phyloP scores from a whole-genome alignment of 208 protist species.

The Acanthamoeba triangularis region DNA sequence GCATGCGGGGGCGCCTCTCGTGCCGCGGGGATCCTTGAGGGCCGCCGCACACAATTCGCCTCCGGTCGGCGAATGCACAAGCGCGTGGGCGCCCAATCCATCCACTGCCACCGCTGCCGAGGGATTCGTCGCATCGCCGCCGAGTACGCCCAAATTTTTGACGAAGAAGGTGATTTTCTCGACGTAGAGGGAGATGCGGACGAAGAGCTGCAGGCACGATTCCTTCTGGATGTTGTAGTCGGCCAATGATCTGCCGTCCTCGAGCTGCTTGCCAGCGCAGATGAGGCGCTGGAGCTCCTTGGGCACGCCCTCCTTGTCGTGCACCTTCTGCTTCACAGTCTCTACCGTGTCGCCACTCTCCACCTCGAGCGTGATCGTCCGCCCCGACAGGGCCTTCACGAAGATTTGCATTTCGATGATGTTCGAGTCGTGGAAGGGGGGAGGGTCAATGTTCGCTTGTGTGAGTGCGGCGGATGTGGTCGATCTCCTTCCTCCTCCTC shows the following conservation, averaged over 20 bases:
- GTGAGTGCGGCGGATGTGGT: background rate
- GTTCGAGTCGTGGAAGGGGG: background rate
- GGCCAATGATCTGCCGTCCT: slow-evolving; percentile 94
- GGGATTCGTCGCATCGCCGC: background rate
- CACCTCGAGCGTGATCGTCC: slow-evolving; percentile 99
- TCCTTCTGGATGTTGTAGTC: slow-evolving; percentile 93
- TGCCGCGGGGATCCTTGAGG: background rate
- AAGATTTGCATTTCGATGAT: slow-evolving; percentile 96
- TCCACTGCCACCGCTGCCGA: background rate
- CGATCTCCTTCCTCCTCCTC: background rate
- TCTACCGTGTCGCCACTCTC: slow-evolving; percentile 98
- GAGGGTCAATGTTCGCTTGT: background rate
- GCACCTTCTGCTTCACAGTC: slow-evolving; percentile 99
- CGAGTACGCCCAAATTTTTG: background rate
- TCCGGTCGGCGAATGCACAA: background rate
- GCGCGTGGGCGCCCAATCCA: background rate
- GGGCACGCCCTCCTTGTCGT: slow-evolving; percentile 99
- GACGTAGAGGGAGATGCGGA: slow-evolving; percentile 9
- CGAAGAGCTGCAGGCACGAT: slow-evolving; percentile 84
- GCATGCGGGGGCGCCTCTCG: background rate
- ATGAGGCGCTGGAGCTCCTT: slow-evolving; percentile 96
- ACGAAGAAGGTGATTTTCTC: slow-evolving; percentile 21
- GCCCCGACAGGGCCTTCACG: slow-evolving; percentile 98
- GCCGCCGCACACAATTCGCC: background rate
- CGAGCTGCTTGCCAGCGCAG: slow-evolving; percentile 96